Conservation (phyloP, 805 yeast species). For the Lachancea mirantina region DNA sequence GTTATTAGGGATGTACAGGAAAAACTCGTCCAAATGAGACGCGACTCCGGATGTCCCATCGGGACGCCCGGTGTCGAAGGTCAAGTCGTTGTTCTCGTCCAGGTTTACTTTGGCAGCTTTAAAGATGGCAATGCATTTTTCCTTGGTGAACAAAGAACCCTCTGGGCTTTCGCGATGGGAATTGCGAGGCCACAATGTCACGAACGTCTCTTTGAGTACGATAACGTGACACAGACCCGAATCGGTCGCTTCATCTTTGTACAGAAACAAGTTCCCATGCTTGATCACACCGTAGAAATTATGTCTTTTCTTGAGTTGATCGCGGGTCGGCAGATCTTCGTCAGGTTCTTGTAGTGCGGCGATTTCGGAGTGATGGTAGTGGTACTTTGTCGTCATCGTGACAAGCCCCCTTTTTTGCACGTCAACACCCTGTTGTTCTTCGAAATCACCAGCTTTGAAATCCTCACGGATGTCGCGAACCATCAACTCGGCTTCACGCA, state of each 20-base stretch:
- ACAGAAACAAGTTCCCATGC: slow-evolving; percentile 85
- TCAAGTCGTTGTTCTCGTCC: slow-evolving; percentile 13
- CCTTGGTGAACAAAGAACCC: slow-evolving; percentile 71
- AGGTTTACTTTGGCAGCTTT: slow-evolving; percentile 32
- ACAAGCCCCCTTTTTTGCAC: slow-evolving; percentile 71
- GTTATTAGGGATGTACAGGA: slow-evolving; percentile 68
- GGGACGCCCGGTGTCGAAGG: slow-evolving; percentile 2
- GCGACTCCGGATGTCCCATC: slow-evolving; percentile 2
- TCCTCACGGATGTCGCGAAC: slow-evolving; percentile 28
- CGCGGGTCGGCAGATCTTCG: slow-evolving; percentile 20
- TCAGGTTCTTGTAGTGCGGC: slow-evolving; percentile 12
- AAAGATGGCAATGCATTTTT: slow-evolving; percentile 69
- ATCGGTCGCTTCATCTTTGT: slow-evolving; percentile 48
- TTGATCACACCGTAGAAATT: slow-evolving; percentile 63
- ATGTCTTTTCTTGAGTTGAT: slow-evolving; percentile 40
- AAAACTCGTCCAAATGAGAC: slow-evolving; percentile 35
- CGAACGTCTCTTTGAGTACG: slow-evolving; percentile 61
- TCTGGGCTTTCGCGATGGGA: slow-evolving; percentile 41
- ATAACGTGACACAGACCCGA: slow-evolving; percentile 64
- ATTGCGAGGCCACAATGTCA: slow-evolving; percentile 79
- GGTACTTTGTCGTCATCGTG: slow-evolving; percentile 72
- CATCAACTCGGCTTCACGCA: slow-evolving; percentile 9
- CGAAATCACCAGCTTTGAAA: slow-evolving; percentile 56
- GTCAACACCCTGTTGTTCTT: slow-evolving; percentile 57
- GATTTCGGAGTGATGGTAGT: slow-evolving; percentile 40